These are phyloP conservation scores for Lactifluus echinatus DNA, from an alignment of 768 basidiomycete genomes.

Conservation along the genomic window DNA sequence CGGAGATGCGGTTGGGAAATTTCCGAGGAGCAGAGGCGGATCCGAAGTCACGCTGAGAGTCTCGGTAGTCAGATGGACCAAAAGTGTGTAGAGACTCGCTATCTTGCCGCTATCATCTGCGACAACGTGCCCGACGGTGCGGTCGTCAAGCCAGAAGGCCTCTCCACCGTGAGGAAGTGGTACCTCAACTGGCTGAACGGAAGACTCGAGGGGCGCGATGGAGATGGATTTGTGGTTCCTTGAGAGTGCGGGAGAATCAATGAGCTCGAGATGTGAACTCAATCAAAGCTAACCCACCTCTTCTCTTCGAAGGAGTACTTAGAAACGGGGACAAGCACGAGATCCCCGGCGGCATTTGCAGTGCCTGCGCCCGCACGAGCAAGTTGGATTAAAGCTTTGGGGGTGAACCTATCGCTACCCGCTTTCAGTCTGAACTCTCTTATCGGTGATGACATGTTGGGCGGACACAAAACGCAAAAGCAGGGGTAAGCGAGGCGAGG, in stretches of 20 bases:
- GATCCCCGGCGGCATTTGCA: slow-evolving; percentile 60
- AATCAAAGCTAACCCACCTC: slow-evolving; percentile 40
- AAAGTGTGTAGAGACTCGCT: slow-evolving; percentile 52
- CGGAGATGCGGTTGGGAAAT: slow-evolving; percentile 58
- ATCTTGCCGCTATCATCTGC: slow-evolving; percentile 40
- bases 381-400: slow-evolving; percentile 61
- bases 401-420: slow-evolving; percentile 53
- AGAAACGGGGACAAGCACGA: slow-evolving; percentile 57
- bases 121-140: slow-evolving; percentile 64
- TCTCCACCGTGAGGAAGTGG: slow-evolving; percentile 63
- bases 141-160: slow-evolving; percentile 67
- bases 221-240: slow-evolving; percentile 68
- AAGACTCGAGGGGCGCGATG: slow-evolving; percentile 49
- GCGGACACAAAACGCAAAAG: slow-evolving; percentile 20
- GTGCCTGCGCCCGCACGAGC: slow-evolving; percentile 56
- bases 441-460: slow-evolving; percentile 21
- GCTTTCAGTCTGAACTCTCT: slow-evolving; percentile 50
- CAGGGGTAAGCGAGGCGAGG: slow-evolving; percentile 25
- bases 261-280: not conserved
- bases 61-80: slow-evolving; percentile 38
- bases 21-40: slow-evolving; percentile 44
- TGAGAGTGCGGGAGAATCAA: not conserved
- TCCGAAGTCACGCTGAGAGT: slow-evolving; percentile 30
- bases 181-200: slow-evolving; percentile 42
- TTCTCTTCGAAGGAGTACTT: slow-evolving; percentile 66